Percentiles rank a stretch among this genome's conserved stretches.
Conservation (phyloP, 257 asterid genomes). For the Solanum corneliomulleri region DNA sequence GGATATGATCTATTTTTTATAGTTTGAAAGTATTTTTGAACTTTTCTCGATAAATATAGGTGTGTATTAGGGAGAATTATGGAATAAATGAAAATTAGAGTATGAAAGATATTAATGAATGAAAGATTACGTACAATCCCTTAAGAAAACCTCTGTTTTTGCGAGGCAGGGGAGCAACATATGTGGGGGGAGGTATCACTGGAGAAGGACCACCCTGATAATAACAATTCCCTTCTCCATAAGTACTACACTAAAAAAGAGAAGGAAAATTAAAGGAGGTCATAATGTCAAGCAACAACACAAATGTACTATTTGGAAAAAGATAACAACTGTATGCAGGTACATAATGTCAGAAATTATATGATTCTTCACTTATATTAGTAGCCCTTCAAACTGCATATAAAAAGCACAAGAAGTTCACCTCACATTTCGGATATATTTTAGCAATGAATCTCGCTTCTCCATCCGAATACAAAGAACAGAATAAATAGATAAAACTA, state of each 20-base stretch:
- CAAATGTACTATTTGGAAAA: neutral
- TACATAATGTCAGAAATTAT: neutral
- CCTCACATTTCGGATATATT: slow-evolving; percentile 82
- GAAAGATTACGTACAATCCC: no score
- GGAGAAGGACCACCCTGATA: no score
- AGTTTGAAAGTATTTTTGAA: no score
- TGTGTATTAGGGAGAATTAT: no score
- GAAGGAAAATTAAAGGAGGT: neutral
- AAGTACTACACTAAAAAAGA: slow-evolving; percentile 7
- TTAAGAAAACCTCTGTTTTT: no score
- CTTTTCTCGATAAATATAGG: no score
- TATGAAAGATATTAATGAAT: no score
- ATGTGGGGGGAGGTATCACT: no score
- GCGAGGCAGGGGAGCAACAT: no score
- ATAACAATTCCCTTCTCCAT: no score
- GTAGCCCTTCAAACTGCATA: slow-evolving; percentile 44
- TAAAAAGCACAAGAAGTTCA: slow-evolving; percentile 91
- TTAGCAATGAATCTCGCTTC: slow-evolving; percentile 94
- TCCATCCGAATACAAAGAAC: slow-evolving; percentile 18
- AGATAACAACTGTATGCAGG: neutral
- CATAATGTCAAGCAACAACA: neutral
- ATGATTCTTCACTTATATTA: neutral
- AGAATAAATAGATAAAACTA: neutral
- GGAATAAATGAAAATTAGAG: no score
- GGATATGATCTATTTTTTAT: no score